phyloP scores from a whole-genome alignment of 441 rosid species.

The Gossypium schwendimanii region DNA sequence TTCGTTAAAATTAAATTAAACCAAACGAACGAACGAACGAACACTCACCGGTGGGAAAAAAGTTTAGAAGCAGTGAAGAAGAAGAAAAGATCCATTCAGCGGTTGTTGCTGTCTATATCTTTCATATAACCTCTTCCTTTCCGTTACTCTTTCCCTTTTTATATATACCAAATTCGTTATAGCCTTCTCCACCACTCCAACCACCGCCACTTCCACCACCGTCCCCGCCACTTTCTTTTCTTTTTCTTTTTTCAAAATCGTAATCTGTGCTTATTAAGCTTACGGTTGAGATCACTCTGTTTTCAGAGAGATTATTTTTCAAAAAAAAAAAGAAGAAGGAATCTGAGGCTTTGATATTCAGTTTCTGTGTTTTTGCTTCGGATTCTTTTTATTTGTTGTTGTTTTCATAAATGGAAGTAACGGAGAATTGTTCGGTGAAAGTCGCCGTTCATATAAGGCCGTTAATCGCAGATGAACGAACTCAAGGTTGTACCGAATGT shows the following conservation, averaged over 20 bases:
- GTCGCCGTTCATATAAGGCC: constrained; percentile 66
- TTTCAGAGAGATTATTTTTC: neutral
- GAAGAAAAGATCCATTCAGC: no score
- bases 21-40: no score
- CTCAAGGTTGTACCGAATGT: constrained; percentile 62
- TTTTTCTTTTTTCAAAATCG: constrained; percentile 5
- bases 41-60: no score
- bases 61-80: no score
- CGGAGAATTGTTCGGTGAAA: constrained; percentile 49
- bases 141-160: constrained; percentile 5
- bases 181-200: constrained; percentile 5
- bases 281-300: neutral
- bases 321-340: neutral
- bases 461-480: constrained; percentile 52
- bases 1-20: no score
- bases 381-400: neutral
- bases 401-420: constrained; percentile 22
- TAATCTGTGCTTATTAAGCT: constrained; percentile 17
- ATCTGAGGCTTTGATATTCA: neutral
- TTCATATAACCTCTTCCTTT: no score
- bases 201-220: constrained; percentile 5
- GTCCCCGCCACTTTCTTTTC: neutral
- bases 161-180: neutral
- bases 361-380: constrained; percentile 8
- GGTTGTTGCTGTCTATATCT: no score